Percentiles rank a stretch among this genome's conserved stretches.
phyloP scores from a whole-genome alignment of 2,329 filamentous ascomycete genomes.

The Ramularia collo-cygni region DNA sequence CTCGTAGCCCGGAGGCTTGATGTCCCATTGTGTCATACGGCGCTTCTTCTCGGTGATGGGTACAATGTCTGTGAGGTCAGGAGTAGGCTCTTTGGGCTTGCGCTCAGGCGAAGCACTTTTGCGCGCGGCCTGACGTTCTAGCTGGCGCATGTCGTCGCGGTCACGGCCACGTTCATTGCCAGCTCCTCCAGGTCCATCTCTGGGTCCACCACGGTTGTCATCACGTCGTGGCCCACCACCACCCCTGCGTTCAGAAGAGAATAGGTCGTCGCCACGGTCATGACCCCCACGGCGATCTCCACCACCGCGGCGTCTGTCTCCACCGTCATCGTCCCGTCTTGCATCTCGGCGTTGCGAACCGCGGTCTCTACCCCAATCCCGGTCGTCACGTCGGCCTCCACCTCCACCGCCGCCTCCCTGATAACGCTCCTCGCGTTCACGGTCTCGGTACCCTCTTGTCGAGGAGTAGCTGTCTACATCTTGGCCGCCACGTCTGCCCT shows the following conservation, averaged over 20 bases:
- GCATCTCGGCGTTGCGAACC: conserved; percentile 60
- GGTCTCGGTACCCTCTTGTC: conserved; percentile 83
- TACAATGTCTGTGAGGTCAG: conserved; percentile 82
- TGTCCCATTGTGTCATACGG: conserved; percentile 97
- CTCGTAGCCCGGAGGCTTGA: conserved; percentile 96
- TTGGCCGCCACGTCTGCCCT: conserved; percentile 30
- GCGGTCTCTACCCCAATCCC: conserved; percentile 66
- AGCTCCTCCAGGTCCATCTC: conserved; percentile 30
- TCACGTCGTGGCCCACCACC: conserved; percentile 32
- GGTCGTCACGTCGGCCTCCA: conserved; percentile 29
- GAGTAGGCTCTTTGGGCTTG: conserved; percentile 91
- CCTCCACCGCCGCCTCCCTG: conserved; percentile 44
- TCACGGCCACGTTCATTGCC: conserved; percentile 33
- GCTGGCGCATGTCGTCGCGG: conserved; percentile 30
- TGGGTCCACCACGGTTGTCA: conserved; percentile 31
- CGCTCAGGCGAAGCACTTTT: conserved; percentile 72
- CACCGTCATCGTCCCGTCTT: conserved; percentile 52
- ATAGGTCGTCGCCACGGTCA: conserved; percentile 26
- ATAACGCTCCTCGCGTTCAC: conserved; percentile 91
- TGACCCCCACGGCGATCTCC: conserved; percentile 43
- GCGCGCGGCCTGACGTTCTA: conserved; percentile 40
- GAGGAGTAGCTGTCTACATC: conserved; percentile 84
- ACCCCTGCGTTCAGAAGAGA: conserved; percentile 21
- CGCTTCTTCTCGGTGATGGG: conserved; percentile 80
- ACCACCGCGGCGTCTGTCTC: conserved; percentile 30